These are phyloP conservation scores for Smallanthus sonchifolius DNA, from an alignment of 129 eudicot species.

Conservation along the genomic window DNA sequence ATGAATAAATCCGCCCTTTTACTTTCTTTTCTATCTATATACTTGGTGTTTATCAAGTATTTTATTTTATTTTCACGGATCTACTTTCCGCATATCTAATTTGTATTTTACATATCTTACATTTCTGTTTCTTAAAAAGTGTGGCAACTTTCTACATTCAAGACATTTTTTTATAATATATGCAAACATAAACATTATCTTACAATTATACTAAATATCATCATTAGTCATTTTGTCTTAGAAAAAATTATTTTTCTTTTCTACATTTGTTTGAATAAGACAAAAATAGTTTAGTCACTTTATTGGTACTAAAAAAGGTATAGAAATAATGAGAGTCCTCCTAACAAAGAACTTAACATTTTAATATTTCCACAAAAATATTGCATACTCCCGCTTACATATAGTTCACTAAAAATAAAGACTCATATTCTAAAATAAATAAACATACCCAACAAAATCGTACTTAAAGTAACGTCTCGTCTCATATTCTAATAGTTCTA, in stretches of 20 bases:
- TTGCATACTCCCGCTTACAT: constrained; percentile 34
- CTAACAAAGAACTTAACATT: neutral
- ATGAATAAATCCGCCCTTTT: neutral
- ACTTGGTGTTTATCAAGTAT: too few species aligned
- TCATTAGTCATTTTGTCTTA: too few species aligned
- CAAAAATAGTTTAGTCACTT: neutral
- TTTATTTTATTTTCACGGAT: neutral
- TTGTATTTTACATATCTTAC: too few species aligned
- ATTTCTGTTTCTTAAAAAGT: too few species aligned
- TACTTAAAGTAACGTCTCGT: too few species aligned
- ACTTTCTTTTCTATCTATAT: too few species aligned
- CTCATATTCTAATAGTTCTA: neutral
- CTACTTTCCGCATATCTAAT: neutral
- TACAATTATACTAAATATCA: too few species aligned
- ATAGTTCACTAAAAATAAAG: neutral
- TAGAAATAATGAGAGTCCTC: neutral
- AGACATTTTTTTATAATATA: neutral
- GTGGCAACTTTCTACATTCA: neutral
- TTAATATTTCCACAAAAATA: constrained; percentile 20
- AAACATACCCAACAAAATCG: neutral
- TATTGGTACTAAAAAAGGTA: neutral
- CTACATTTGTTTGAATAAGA: neutral
- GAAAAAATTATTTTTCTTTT: too few species aligned
- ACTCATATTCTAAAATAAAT: neutral
- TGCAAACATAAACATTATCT: neutral